Evolutionary conservation across 306 rosid species (phyloP).

Genomic region (Pueraria montana): DNA sequence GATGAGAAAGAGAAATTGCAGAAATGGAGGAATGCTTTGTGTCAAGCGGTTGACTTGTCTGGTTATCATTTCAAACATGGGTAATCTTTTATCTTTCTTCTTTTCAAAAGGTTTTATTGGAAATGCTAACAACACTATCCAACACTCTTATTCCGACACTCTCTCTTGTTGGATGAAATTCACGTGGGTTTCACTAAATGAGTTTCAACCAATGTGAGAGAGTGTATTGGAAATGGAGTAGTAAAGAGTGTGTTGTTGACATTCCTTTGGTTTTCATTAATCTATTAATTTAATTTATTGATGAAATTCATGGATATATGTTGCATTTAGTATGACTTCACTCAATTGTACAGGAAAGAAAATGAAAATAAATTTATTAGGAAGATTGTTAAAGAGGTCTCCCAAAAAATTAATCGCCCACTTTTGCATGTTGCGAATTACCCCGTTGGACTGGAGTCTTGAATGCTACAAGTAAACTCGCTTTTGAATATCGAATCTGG

Average conservation of each 20-base stretch:
- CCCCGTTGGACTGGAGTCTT: neutral
- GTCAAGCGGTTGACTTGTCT: neutral
- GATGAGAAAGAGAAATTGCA: neutral
- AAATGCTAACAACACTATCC: too few species aligned
- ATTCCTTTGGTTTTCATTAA: neutral
- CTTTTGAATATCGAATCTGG: neutral
- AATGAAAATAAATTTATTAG: neutral
- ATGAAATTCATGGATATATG: neutral
- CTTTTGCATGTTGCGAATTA: neutral
- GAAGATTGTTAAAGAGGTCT: neutral
- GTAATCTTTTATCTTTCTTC: too few species aligned
- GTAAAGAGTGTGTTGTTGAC: neutral
- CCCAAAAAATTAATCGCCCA: neutral
- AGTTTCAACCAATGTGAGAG: too few species aligned
- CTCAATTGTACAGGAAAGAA: neutral
- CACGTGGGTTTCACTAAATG: too few species aligned
- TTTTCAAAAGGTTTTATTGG: too few species aligned
- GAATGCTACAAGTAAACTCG: neutral
- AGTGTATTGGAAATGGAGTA: too few species aligned
- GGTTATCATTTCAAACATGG: neutral
- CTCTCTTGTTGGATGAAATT: too few species aligned
- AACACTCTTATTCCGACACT: too few species aligned
- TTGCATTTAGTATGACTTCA: neutral
- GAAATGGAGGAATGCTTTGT: neutral
- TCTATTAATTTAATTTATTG: too few species aligned